A percentile compares a stretch with the other conserved stretches of the same genome.
These are phyloP conservation scores for Nyssa sinensis DNA, from an alignment of 148 eudicot genomes.

Conservation along the genomic window DNA sequence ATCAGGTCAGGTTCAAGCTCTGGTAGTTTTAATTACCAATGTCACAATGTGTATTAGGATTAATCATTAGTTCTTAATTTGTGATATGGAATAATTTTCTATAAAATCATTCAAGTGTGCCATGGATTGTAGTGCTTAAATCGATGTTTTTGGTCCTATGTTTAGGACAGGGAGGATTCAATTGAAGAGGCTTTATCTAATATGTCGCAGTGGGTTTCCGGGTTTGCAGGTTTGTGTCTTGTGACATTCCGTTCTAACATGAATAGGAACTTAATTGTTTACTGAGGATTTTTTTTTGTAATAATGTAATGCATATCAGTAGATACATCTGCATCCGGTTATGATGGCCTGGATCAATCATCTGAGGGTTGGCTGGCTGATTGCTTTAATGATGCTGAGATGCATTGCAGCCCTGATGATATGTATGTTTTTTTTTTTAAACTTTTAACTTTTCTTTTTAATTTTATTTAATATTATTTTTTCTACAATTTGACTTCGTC, in stretches of 20 bases:
- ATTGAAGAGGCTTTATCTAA: conserved; percentile 48
- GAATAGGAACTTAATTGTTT: neutral
- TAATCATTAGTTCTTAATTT: neutral
- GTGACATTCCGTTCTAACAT: neutral
- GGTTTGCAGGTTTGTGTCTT: conserved; percentile 50
- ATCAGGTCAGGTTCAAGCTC: neutral
- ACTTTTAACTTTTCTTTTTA: neutral
- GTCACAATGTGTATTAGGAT: neutral
- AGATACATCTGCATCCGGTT: conserved; percentile 35
- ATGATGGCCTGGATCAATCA: conserved; percentile 47
- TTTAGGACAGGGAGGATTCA: conserved; percentile 49
- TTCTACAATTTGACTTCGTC: neutral
- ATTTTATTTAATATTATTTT: neutral
- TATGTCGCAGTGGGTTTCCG: conserved; percentile 51
- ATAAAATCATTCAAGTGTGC: neutral
- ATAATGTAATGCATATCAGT: conserved; percentile 27
- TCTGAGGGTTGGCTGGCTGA: conserved; percentile 76
- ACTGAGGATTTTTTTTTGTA: neutral
- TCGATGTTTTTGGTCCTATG: neutral
- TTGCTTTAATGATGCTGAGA: conserved; percentile 62
- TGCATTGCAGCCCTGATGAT: conserved; percentile 52
- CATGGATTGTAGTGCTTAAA: conserved; percentile 5
- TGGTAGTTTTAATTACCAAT: conserved; percentile 1
- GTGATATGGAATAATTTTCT: conserved; percentile 8
- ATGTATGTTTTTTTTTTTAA: conserved; percentile 31